These are phyloP conservation scores for Rachicladosporium sp. DNA, from an alignment of 2,329 filamentous ascomycete species.

Conservation along the genomic window DNA sequence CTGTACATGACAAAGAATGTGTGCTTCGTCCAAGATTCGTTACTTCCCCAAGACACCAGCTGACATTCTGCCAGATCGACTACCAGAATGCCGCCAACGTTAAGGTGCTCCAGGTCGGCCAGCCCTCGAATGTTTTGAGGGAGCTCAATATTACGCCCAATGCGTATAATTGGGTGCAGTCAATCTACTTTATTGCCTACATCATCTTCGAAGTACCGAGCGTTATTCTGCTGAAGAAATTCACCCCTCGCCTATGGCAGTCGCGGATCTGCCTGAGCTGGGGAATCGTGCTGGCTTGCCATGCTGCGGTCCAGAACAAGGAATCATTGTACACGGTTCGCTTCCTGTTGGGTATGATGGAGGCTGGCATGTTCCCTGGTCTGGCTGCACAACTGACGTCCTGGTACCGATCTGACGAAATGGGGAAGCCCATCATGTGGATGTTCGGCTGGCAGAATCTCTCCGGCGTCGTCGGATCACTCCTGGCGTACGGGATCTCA, in stretches of 20 bases:
- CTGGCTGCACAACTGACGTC: slow-evolving; percentile 16
- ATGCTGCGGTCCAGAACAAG: slow-evolving; percentile 18
- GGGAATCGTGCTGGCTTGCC: slow-evolving; percentile 12
- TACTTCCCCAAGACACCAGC: not conserved
- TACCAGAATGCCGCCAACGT: slow-evolving; percentile 30
- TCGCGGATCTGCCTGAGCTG: slow-evolving; percentile 6
- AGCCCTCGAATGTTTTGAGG: slow-evolving; percentile 5
- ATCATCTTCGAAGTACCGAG: slow-evolving; percentile 9
- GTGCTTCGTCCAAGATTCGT: not conserved
- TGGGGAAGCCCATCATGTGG: slow-evolving; percentile 11
- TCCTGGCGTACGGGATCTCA: slow-evolving; percentile 33
- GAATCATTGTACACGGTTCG: slow-evolving; percentile 15
- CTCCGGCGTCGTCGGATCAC: slow-evolving; percentile 29
- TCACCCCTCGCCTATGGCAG: slow-evolving; percentile 9
- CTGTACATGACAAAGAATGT: slow-evolving; percentile 34
- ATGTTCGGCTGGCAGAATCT: slow-evolving; percentile 34
- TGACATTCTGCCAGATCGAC: slow-evolving; percentile 19
- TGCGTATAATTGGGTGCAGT: slow-evolving; percentile 26
- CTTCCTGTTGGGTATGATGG: slow-evolving; percentile 5
- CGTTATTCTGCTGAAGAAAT: slow-evolving; percentile 6
- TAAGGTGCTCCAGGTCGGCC: slow-evolving; percentile 32
- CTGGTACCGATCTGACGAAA: slow-evolving; percentile 35
- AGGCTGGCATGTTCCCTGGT: slow-evolving; percentile 7
- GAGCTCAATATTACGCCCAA: not conserved
- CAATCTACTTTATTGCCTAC: slow-evolving; percentile 24